Conservation (phyloP, 75 land plant species). For the Pinus albicaulis region DNA sequence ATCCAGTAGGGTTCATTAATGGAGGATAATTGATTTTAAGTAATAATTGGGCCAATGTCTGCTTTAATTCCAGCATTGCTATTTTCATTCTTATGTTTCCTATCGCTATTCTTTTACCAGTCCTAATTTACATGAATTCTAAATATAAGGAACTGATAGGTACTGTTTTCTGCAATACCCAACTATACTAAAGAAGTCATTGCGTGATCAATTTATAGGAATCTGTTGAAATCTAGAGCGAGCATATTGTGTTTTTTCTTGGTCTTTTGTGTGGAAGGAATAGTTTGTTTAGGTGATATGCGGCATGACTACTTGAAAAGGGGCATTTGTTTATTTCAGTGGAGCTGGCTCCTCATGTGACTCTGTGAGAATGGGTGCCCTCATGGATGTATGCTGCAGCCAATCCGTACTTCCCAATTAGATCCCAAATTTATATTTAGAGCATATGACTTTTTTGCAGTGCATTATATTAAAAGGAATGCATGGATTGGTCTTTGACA, state of each 20-base stretch:
- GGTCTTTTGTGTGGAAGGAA: not conserved
- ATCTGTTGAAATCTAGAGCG: no score
- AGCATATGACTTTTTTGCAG: not conserved
- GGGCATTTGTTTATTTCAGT: not conserved
- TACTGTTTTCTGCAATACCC: no score
- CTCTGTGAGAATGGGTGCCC: not conserved
- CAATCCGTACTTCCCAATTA: not conserved
- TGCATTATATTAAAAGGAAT: not conserved
- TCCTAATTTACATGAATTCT: not conserved
- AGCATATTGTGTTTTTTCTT: not conserved
- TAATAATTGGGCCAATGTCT: not conserved
- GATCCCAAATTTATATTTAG: not conserved
- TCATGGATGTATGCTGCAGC: not conserved
- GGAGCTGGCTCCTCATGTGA: not conserved
- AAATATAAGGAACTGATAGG: no score
- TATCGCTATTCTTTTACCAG: not conserved
- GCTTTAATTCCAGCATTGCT: not conserved
- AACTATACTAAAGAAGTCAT: not conserved
- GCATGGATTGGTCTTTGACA: not conserved
- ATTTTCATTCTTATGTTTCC: not conserved
- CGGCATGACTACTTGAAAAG: not conserved
- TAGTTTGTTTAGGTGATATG: not conserved
- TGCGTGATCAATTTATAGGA: not conserved
- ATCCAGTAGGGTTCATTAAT: not conserved
- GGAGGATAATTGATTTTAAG: not conserved